phyloP scores from a whole-genome alignment of 1,284 basidiomycete genomes.

The Ganoderma meredithae region DNA sequence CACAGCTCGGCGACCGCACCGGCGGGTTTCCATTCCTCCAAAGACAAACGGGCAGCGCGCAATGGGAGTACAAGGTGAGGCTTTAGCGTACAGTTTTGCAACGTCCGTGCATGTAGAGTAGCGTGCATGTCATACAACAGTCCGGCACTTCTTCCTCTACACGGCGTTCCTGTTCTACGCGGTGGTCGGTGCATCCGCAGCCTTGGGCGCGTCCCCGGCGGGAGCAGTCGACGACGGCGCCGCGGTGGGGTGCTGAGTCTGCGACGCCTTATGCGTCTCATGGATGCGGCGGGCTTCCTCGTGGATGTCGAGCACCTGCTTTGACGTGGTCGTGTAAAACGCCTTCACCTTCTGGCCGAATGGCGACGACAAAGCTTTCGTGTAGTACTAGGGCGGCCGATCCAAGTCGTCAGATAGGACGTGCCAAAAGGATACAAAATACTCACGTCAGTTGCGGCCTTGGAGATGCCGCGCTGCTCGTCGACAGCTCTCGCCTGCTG shows the following conservation, averaged over 20 bases:
- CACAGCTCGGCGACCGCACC: too few species aligned
- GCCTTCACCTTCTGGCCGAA: slow-evolving; percentile 77
- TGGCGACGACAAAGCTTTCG: slow-evolving; percentile 75
- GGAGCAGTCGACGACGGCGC: slow-evolving; percentile 30
- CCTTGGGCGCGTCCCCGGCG: slow-evolving; percentile 30
- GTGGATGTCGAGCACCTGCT: slow-evolving; percentile 86
- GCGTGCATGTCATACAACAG: background rate
- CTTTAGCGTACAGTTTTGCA: background rate
- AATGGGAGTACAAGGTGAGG: background rate
- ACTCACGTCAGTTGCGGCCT: slow-evolving; percentile 72
- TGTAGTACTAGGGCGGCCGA: slow-evolving; percentile 70
- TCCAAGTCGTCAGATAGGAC: slow-evolving; percentile 4
- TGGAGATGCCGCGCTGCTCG: slow-evolving; percentile 80
- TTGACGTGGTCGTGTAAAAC: slow-evolving; percentile 85
- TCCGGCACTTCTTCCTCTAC: background rate
- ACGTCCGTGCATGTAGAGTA: background rate
- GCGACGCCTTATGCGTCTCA: slow-evolving; percentile 57
- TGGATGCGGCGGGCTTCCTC: slow-evolving; percentile 86
- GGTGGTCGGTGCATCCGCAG: slow-evolving; percentile 36
- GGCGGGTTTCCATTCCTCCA: background rate
- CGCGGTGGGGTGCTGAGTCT: slow-evolving; percentile 17
- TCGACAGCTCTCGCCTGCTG: slow-evolving; percentile 79
- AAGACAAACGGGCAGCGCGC: background rate
- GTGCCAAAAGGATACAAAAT: background rate
- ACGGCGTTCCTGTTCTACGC: slow-evolving; percentile 18